Evolutionary conservation across 108 stramenopile species (phyloP), one percentile per base, ranked within the genome.

Genomic region (Cyclostephanos tholiformis): DNA sequence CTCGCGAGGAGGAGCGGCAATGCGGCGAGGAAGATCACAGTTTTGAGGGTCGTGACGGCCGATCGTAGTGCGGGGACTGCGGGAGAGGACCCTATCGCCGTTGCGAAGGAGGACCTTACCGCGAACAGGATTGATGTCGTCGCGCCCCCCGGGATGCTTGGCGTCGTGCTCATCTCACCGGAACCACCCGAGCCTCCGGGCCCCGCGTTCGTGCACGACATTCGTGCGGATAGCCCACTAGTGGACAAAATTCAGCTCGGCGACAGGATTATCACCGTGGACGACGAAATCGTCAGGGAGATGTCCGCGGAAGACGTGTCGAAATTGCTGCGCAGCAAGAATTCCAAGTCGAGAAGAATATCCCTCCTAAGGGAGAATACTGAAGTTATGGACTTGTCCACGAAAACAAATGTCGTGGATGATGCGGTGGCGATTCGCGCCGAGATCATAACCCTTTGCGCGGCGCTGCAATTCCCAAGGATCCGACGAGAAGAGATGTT

Each of bases 221-320:
- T 80, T 16, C 36, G 67, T 2, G 52, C 44, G 16, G 61, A 22
- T 10, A 73, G 72, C 32, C 86, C 84, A 14, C 50, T 92, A 0
- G 61, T 78, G 58, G 87, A 83, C 22, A 69, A 76, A 38, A 50
- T 89, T 17, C 22, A 69, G 32, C 16, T 63, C 19, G 86, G 84
- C 36, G 91, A 92, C 67, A 77, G 60, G 60, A 83, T 92, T 52
- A 55, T 86, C 19, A 75, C 85, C 22, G 82, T 92, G 19, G 87
- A 89, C 63, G 86, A 80, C 26, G 75, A 69, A 60, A 83, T 86
- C 71, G 82, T 80, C 20, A 30, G 44, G 20, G 53, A 74, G 36
- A 75, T 84, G 61, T 80, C 62, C 22, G 72, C 82, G 9, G 69
- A 74, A 20, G 66, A 74, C 22, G 67, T 80, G 16, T 74, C 73